Evolutionary conservation across 2,329 filamentous ascomycete genomes (phyloP).

Genomic region (Hypoxylon sp.): DNA sequence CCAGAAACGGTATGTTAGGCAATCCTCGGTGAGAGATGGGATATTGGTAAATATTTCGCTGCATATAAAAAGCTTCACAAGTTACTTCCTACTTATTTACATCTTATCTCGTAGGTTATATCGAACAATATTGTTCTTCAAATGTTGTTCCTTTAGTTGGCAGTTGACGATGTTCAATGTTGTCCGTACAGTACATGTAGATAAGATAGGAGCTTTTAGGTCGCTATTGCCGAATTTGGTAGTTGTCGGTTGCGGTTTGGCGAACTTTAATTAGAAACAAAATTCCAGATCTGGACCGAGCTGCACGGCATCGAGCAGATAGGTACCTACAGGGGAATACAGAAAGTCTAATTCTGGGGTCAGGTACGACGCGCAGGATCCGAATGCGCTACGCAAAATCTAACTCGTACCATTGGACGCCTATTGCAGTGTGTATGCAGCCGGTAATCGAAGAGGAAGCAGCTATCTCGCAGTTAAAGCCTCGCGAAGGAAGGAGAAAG

Average conservation of each 20-base stretch:
- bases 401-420: background rate
- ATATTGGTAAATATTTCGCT: background rate
- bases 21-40: background rate
- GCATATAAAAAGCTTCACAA: background rate
- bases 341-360: conserved; percentile 10
- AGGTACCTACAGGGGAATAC: conserved; percentile 1
- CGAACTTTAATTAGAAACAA: conserved; percentile 32
- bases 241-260: conserved; percentile 22
- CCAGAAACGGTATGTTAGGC: background rate
- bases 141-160: background rate
- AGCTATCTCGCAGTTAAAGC: conserved; percentile 3
- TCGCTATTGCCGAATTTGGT: conserved; percentile 20
- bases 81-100: no score
- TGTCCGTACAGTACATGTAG: background rate
- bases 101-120: background rate
- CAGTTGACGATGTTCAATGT: background rate
- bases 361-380: conserved; percentile 10
- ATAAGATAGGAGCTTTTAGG: conserved; percentile 3
- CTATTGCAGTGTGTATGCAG: background rate
- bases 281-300: conserved; percentile 14
- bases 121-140: background rate
- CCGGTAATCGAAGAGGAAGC: background rate
- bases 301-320: conserved; percentile 11
- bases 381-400: background rate
- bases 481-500: background rate